Base-by-base conservation (phyloP, 1,284 basidiomycete species). In the Naganishia albida region DNA sequence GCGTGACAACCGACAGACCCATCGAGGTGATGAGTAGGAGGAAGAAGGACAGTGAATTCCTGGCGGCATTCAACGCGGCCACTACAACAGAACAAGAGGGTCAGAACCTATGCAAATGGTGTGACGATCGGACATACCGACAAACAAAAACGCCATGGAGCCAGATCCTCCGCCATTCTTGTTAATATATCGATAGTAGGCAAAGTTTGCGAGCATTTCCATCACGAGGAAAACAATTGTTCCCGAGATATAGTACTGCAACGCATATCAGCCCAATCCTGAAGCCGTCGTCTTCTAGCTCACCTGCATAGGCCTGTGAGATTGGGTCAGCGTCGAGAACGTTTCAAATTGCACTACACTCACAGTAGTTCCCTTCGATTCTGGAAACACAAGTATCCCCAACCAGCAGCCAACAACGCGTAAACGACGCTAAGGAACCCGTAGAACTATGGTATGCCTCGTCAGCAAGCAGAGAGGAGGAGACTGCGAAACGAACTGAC, bases 1-100 rank as follows among this genome's bases (percentile, higher is more conserved):
- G 78, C 3, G 76, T 79, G 23, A 81, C 90, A 39, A 94, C 91
- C 69, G 88, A 90, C 48, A 94, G 81, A 50, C 92, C 92, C 70
- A 93, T 84, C 13, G 89, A 87, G 20, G 98, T 93, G 62, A 98
- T 89, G 23, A 98, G 82, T 25, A 99, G 83, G 81, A 99, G 85
- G 81, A 98, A 98, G 81, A 99, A 93, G 1, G 90, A 93, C 71
- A 96, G 83, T 8, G 92, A 91, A 74, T 97, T 98, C 59, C 95
- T 83, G 1, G 89, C 93, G 3, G 95, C 94, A 73, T 97, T 94
- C 43, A 99, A 81, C 65, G 96, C 89, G 23, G 91, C 88, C 50
- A 93, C 91, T 88, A 68, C 23, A 10, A 34, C 34, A 34, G 52
- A 64, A 16, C n/a, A 3, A 25, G 23, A 7, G 23, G 10, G 20